Evolutionary conservation across 2,329 filamentous ascomycete genomes (phyloP).

Genomic region (Graphiopsis chlorocephala): DNA sequence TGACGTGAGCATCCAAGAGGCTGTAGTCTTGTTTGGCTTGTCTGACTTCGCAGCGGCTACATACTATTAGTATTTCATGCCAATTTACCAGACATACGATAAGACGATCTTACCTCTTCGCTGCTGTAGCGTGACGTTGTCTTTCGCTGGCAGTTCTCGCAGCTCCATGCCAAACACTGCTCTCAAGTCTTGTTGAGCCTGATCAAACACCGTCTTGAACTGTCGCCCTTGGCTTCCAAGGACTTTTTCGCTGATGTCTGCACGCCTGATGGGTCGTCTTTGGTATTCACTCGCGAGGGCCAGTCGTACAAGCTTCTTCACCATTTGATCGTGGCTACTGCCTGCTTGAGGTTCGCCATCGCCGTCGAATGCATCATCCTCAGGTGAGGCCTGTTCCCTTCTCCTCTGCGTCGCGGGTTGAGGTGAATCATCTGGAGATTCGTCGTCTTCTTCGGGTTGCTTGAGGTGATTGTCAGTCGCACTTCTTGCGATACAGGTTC

Average conservation of each 20-base stretch:
- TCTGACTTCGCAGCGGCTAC: constrained; percentile 54
- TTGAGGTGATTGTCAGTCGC: constrained; percentile 8
- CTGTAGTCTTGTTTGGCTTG: constrained; percentile 39
- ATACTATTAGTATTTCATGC: background rate
- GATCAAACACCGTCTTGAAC: constrained; percentile 74
- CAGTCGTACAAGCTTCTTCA: constrained; percentile 61
- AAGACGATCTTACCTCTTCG: constrained; percentile 59
- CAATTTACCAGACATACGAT: background rate
- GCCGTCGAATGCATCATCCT: constrained; percentile 22
- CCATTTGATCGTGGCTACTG: constrained; percentile 43
- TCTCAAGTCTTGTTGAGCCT: constrained; percentile 70
- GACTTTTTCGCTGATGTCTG: constrained; percentile 62
- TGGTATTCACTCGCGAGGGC: constrained; percentile 61
- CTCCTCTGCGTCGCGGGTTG: constrained; percentile 33
- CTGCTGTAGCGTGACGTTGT: constrained; percentile 78
- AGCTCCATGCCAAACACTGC: constrained; percentile 88
- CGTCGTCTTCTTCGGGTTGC: constrained; percentile 24
- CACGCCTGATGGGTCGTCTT: constrained; percentile 55
- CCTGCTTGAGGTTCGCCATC: constrained; percentile 29
- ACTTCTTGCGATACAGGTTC: background rate
- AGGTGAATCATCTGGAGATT: constrained; percentile 24
- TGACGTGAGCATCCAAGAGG: constrained; percentile 72
- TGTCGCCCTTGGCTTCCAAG: constrained; percentile 66
- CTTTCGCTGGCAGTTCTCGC: constrained; percentile 73
- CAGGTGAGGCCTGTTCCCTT: constrained; percentile 18